Evolutionary conservation across 495 filamentous ascomycete genomes (phyloP).

Genomic region (Trichoderma reesei): DNA sequence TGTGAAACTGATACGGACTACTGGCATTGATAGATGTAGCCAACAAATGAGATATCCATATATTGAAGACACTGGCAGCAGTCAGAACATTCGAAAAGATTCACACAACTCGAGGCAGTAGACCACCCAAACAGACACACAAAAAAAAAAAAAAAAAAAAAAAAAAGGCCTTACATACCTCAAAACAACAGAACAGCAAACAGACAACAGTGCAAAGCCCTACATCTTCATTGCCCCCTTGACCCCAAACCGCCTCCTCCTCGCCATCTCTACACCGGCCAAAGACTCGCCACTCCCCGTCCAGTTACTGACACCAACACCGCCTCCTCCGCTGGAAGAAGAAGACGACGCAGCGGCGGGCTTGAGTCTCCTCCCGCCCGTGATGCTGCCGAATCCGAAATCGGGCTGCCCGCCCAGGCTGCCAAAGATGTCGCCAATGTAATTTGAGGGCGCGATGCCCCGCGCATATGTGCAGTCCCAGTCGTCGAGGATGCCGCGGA

Average conservation of each 20-base stretch:
- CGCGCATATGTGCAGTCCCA: constrained; percentile 50
- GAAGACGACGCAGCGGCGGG: neutral
- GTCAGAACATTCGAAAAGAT: no score
- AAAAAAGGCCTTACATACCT: neutral
- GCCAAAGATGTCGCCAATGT: constrained; percentile 65
- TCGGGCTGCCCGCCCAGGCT: constrained; percentile 54
- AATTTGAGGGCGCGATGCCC: constrained; percentile 56
- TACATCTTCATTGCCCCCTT: neutral
- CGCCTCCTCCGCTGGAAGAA: neutral
- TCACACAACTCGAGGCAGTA: no score
- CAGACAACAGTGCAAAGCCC: neutral
- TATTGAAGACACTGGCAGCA: no score
- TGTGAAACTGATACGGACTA: no score
- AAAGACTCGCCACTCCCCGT: neutral
- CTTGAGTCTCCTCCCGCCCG: constrained; percentile 13
- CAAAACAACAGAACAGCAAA: neutral
- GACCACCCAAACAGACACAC: no score
- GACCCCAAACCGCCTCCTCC: neutral
- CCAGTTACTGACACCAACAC: neutral
- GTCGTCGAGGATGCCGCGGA: constrained; percentile 50
- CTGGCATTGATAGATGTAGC: no score
- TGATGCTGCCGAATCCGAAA: constrained; percentile 48
- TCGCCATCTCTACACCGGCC: neutral
- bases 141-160: neutral
- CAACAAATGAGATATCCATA: no score